Conservation (phyloP, 2,329 filamentous ascomycete genomes). For the Ustilaginoidea virens region DNA sequence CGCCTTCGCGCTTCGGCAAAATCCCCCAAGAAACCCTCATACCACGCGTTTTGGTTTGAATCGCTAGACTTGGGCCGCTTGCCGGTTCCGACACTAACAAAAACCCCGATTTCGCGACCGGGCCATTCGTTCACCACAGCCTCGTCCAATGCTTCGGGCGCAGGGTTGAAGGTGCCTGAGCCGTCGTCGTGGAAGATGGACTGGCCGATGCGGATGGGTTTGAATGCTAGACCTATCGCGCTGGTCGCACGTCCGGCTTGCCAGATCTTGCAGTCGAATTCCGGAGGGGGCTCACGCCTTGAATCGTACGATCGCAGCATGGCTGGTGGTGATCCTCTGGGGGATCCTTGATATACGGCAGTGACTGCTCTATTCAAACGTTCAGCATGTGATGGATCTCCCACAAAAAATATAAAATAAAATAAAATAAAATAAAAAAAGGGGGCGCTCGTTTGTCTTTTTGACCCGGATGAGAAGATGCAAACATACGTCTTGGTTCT, state of each 20-base stretch:
- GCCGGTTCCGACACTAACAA: conserved; percentile 88
- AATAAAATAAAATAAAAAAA: no score
- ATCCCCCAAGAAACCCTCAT: conserved; percentile 82
- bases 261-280: conserved; percentile 93
- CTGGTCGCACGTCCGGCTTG: conserved; percentile 90
- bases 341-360: conserved; percentile 75
- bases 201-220: conserved; percentile 86
- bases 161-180: conserved; percentile 78
- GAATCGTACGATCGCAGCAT: conserved; percentile 91
- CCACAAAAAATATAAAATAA: no score
- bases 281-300: conserved; percentile 73
- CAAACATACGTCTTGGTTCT: conserved; percentile 72
- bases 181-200: conserved; percentile 91
- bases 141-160: conserved; percentile 75
- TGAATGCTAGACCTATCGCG: conserved; percentile 85
- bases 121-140: conserved; percentile 90
- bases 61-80: conserved; percentile 54
- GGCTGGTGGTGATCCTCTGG: conserved; percentile 49
- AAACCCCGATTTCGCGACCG: conserved; percentile 78
- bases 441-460: no score
- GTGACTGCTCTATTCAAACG: conserved; percentile 60
- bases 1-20: conserved; percentile 80
- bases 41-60: conserved; percentile 68
- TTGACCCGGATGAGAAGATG: no score
- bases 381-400: no score